Evolutionary conservation across 305 asterid species (phyloP), one percentile per base, ranked within the genome.

Genomic region (Stenogyne calaminthoides): DNA sequence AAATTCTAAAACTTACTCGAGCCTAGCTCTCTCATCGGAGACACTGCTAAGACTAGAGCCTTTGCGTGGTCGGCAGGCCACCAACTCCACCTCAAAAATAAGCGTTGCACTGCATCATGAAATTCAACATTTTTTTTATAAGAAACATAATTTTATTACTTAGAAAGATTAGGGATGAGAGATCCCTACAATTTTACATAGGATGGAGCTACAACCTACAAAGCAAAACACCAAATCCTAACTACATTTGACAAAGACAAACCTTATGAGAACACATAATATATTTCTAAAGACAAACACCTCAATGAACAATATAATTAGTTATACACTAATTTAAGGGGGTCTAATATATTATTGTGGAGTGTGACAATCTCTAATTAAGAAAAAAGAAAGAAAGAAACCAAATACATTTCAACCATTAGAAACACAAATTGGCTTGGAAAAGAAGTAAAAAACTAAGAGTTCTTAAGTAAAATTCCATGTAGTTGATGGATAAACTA

Each of bases 61-160:
- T 79, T 83, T 95, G 73, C 97, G 91, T 56, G 99, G 98, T 69
- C 94, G 82, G 84, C 99, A 95, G 71, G 91, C 93, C 73, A 89
- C 93, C 88, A 95, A 80, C 89, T 95, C 99, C 78, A 95, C 90
- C 87, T 95, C 99, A 68, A 95, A 95, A 72, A 89, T 78, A 70
- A 95, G 98, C 4, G 96, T 91, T 14, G 98, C 84, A 71, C 99
- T 95, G 93, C 82, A 81, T 56, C 62, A 68, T 60, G 34, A 60
- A 34, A 72, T 57, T 54, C 69, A 66, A 2, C 19, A 59, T 25
- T 25, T 2, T 25, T 25, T 25, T 25, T 25, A 25, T 25, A 25
- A 25, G 29, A 25, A 25, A 25, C 3, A 25, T 25, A 25, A 25
- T 25, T 25, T 25, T 25, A 25, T 25, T 25, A 25, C 29, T 25